A percentile compares a stretch with the other conserved stretches of the same genome.
phyloP scores from a whole-genome alignment of 371 early-diverging fungal genomes.

The Lichtheimia ornata region DNA sequence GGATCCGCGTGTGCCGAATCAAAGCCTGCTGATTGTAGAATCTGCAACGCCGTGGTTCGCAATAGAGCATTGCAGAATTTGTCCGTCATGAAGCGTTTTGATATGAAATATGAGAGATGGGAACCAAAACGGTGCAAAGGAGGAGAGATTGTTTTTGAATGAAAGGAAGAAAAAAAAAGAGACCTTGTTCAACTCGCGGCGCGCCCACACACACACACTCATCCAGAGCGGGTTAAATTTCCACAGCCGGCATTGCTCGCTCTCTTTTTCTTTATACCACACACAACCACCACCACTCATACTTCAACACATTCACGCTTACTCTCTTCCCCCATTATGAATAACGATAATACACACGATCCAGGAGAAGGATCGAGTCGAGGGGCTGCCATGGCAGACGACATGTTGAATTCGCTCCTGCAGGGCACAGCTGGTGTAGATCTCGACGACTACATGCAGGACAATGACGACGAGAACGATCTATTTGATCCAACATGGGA shows the following conservation, averaged over 20 bases:
- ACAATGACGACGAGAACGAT: slow-evolving; percentile 21
- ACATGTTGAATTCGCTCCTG: background rate
- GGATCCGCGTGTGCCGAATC: slow-evolving; percentile 42
- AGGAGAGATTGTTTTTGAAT: background rate
- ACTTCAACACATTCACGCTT: no score
- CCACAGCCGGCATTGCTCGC: no score
- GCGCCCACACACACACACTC: no score
- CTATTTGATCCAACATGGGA: slow-evolving; percentile 10
- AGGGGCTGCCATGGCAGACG: background rate
- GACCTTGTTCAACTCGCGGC: background rate
- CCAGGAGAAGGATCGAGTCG: no score
- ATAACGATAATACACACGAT: no score
- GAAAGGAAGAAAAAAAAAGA: background rate
- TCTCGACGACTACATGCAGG: slow-evolving; percentile 21
- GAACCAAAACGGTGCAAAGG: background rate
- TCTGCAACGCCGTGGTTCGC: slow-evolving; percentile 44
- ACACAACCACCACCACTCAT: no score
- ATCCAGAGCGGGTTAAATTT: no score
- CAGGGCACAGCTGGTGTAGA: slow-evolving; percentile 7
- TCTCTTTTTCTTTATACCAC: no score
- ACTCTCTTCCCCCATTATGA: no score
- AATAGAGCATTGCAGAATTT: slow-evolving; percentile 46
- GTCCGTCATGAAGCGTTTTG: slow-evolving; percentile 35
- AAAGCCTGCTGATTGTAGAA: slow-evolving; percentile 50
- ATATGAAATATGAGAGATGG: background rate